phyloP scores from a whole-genome alignment of 2,329 filamentous ascomycete genomes.

The Septoria linicola region DNA sequence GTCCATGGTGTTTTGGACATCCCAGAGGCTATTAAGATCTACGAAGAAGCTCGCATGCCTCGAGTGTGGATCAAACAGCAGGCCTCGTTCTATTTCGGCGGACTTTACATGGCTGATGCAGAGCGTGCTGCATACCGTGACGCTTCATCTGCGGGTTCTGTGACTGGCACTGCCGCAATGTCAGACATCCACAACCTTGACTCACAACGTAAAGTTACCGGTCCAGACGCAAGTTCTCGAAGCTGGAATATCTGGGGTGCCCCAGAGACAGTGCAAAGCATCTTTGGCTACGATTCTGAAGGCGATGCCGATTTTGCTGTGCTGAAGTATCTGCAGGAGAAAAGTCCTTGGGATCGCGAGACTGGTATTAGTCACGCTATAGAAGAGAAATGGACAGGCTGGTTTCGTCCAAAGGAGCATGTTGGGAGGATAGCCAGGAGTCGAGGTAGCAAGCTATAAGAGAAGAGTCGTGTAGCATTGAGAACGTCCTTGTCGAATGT shows the following conservation, averaged over 20 bases:
- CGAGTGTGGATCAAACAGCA: conserved; percentile 46
- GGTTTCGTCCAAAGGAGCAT: conserved; percentile 32
- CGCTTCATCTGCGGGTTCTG: conserved; percentile 10
- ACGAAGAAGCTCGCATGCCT: conserved; percentile 45
- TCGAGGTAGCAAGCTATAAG: conserved; percentile 20
- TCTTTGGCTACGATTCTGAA: conserved; percentile 39
- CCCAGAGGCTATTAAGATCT: conserved; percentile 39
- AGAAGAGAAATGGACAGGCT: conserved; percentile 38
- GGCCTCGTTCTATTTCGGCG: conserved; percentile 40
- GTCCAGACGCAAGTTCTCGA: conserved; percentile 31
- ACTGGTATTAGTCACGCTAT: conserved; percentile 34
- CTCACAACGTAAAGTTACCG: conserved; percentile 30
- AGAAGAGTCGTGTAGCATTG: too few species aligned
- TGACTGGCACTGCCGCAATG: conserved; percentile 20
- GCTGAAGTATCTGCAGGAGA: conserved; percentile 27
- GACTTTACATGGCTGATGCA: conserved; percentile 37
- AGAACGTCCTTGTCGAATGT: too few species aligned
- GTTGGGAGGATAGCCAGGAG: conserved; percentile 22
- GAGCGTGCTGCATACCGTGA: conserved; percentile 24
- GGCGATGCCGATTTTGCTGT: conserved; percentile 36
- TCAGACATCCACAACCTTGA: conserved; percentile 38
- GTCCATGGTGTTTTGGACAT: conserved; percentile 38
- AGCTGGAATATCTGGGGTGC: conserved; percentile 42
- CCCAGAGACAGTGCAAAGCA: not conserved
- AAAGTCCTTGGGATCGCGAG: conserved; percentile 29